A percentile compares a stretch with the other conserved stretches of the same genome.
phyloP scores from a whole-genome alignment of 345 rosid genomes.

The Draba incana region DNA sequence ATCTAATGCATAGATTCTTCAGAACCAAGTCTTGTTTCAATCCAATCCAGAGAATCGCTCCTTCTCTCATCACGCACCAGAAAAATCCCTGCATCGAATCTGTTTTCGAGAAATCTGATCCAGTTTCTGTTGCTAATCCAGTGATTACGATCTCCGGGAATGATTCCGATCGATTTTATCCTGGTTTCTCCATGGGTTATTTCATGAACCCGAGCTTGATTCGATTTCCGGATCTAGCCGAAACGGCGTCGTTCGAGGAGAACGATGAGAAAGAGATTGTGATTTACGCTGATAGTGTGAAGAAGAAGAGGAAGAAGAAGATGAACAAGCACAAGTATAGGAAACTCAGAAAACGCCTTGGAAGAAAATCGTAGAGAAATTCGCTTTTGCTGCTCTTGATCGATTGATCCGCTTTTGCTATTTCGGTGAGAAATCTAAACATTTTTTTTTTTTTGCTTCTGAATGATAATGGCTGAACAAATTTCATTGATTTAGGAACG shows the following conservation, averaged over 20 bases:
- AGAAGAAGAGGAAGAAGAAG: conserved; percentile 97
- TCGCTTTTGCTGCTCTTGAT: neutral
- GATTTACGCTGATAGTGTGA: conserved; percentile 81
- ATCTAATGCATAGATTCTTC: conserved; percentile 42
- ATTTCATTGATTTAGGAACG: too few relatives aligned
- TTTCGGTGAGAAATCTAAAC: conserved; percentile 32
- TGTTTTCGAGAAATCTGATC: conserved; percentile 28
- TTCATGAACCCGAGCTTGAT: conserved; percentile 26
- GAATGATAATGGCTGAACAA: too few relatives aligned
- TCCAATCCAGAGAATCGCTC: conserved; percentile 29
- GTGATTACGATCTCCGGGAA: conserved; percentile 14
- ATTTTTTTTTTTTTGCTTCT: too few relatives aligned
- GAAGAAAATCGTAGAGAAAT: conserved; percentile 50
- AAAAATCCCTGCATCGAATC: conserved; percentile 17
- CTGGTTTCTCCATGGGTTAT: conserved; percentile 50
- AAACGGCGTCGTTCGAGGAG: conserved; percentile 25
- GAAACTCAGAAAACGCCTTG: conserved; percentile 71
- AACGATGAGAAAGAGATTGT: conserved; percentile 10
- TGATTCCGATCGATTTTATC: conserved; percentile 36
- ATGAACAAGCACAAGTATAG: conserved; percentile 91
- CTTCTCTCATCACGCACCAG: conserved; percentile 31
- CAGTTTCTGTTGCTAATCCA: conserved; percentile 26
- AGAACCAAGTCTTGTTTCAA: conserved; percentile 39
- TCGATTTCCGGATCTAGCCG: conserved; percentile 33
- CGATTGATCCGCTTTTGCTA: neutral